A percentile compares a stretch with the other conserved stretches of the same genome.
Evolutionary conservation across 2,329 filamentous ascomycete species (phyloP).

Genomic region (Aspergillus sp.): DNA sequence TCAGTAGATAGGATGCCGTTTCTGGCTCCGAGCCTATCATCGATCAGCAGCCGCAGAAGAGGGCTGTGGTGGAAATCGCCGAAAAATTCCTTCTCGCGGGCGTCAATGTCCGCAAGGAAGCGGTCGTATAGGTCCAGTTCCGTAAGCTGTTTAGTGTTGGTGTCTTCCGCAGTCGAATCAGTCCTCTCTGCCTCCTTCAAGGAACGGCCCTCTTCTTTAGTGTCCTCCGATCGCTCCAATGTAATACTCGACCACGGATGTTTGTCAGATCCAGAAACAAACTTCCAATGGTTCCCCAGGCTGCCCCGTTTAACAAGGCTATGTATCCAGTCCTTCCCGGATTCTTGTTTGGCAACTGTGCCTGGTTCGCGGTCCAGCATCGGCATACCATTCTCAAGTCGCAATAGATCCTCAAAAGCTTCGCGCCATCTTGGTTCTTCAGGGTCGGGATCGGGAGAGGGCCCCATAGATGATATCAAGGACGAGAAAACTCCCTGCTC

Average conservation of each 20-base stretch:
- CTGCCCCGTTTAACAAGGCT: constrained; percentile 43
- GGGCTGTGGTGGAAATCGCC: constrained; percentile 31
- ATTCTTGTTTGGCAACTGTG: constrained; percentile 26
- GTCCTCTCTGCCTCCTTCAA: constrained; percentile 10
- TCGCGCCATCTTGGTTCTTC: constrained; percentile 51
- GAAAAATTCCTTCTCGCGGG: constrained; percentile 32
- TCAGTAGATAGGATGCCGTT: constrained; percentile 6
- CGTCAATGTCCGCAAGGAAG: constrained; percentile 42
- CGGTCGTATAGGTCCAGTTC: constrained; percentile 57
- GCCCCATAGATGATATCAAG: constrained; percentile 33
- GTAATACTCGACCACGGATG: constrained; percentile 26
- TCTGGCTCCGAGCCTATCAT: constrained; percentile 28
- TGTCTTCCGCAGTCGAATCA: constrained; percentile 11
- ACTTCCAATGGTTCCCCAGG: constrained; percentile 41
- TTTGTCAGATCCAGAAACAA: constrained; percentile 22
- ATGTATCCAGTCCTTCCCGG: constrained; percentile 41
- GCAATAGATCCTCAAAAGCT: constrained; percentile 60
- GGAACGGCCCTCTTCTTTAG: constrained; percentile 13
- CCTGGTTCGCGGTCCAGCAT: constrained; percentile 38
- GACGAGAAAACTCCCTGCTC: constrained; percentile 34
- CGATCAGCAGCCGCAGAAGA: constrained; percentile 34
- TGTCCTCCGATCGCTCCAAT: constrained; percentile 15
- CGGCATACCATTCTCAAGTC: constrained; percentile 45
- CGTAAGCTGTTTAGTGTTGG: constrained; percentile 37
- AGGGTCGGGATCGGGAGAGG: constrained; percentile 33